Evolutionary conservation across 176 grass and related monocot species (phyloP), one percentile per base, ranked within the genome.

Genomic region (Puccinellia tenuiflora): DNA sequence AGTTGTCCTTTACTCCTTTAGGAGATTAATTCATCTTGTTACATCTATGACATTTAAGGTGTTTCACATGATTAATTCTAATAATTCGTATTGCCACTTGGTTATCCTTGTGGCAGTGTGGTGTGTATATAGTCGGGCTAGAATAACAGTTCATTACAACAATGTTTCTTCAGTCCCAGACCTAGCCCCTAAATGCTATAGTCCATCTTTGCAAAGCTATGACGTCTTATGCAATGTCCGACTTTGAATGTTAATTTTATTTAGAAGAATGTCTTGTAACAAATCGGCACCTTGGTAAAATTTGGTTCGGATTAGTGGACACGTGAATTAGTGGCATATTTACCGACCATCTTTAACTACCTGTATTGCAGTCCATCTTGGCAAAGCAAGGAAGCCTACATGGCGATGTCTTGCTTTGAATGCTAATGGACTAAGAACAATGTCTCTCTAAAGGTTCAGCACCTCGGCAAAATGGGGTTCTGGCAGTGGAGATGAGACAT

Each of bases 401-500:
- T 33, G 68, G 75, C 69, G 76, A 83, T 90, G 82, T 66, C 80
- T 78, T 84, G 77, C 80, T 93, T 93, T 90, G 91, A 93, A 93
- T 93, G 91, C 88, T 90, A 93, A 88, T 88, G 85, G 85, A 90
- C 91, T 93, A 18, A 79, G 22, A 88, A 22, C 37, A 79, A 31
- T 35, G 8, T 88, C 72, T 86, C 75, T 78, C 80, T 45, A 68
- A 76, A 42, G 21, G 39, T 88, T 91, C 42, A 68, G 53, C 14
- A 11, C 74, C 71, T 79, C 14, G 25, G 53, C 42, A 4, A 60
- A 61, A 74, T 92, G 48, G 56, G 70, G 75, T 63, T 59, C 35
- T 77, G 80, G 75, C 53, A 68, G 80, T 87, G 34, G 73, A 48
- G 80, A 65, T 66, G 86, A 83, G 6, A 88, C 82, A 88, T 85